Conservation (phyloP, 2,329 filamentous ascomycete species). For the Verticillium zaregamsianum region DNA sequence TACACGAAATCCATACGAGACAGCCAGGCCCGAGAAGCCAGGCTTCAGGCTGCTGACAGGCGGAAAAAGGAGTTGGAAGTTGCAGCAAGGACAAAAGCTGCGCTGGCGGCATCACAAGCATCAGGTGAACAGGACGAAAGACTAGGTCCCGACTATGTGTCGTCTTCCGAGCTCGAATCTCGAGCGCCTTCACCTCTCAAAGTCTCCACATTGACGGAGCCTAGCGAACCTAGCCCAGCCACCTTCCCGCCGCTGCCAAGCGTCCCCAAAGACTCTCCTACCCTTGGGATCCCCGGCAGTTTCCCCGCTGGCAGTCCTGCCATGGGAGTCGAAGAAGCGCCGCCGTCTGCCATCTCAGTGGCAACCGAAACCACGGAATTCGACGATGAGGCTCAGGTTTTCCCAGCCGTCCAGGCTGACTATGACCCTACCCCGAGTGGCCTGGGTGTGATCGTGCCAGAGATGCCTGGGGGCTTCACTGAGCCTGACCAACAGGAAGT, state of each 20-base stretch:
- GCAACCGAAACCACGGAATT: constrained; percentile 65
- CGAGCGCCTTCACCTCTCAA: constrained; percentile 1
- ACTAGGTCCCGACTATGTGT: background rate
- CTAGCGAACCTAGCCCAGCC: background rate
- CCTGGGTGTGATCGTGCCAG: constrained; percentile 8
- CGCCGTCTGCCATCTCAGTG: constrained; percentile 55
- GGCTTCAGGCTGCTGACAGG: constrained; percentile 49
- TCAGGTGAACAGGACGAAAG: background rate
- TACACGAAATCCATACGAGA: constrained; percentile 82
- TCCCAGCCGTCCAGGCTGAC: constrained; percentile 37
- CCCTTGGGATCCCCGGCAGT: constrained; percentile 61
- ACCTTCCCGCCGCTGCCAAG: constrained; percentile 6
- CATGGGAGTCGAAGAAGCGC: constrained; percentile 40
- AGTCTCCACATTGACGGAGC: constrained; percentile 2
- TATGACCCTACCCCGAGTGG: constrained; percentile 10
- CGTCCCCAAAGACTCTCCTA: constrained; percentile 53
- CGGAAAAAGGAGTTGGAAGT: constrained; percentile 47
- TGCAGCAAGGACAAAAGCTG: constrained; percentile 36
- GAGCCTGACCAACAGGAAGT: constrained; percentile 6
- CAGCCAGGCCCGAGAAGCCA: constrained; percentile 57
- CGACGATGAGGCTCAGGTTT: constrained; percentile 66
- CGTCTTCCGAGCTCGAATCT: background rate
- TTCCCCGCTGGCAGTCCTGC: constrained; percentile 43
- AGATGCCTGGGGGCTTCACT: background rate
- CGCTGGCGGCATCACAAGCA: constrained; percentile 10